Evolutionary conservation across 257 asterid genomes (phyloP).

Genomic region (Nicotiana attenuata): DNA sequence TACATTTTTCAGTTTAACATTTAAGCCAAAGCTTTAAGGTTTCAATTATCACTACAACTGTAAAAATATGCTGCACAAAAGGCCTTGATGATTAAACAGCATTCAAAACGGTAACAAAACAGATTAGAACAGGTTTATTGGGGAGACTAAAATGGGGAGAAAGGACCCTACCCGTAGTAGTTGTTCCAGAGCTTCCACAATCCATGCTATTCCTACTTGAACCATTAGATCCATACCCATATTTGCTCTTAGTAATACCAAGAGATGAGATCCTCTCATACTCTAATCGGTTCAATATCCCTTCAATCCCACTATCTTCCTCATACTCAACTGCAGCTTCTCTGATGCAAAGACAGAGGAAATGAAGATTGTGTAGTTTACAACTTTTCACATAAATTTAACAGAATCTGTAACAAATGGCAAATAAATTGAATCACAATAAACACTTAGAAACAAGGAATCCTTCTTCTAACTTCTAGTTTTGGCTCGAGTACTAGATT

Average conservation of each 20-base stretch:
- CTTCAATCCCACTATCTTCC: slow-evolving; percentile 56
- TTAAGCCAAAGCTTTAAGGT: background rate
- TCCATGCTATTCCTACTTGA: slow-evolving; percentile 30
- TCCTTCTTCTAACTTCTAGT: background rate
- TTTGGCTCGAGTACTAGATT: background rate
- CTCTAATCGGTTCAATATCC: slow-evolving; percentile 74
- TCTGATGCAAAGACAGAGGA: slow-evolving; percentile 32
- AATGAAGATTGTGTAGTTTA: background rate
- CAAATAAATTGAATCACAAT: background rate
- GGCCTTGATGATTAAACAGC: background rate
- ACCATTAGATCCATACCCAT: slow-evolving; percentile 26
- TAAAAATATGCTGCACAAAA: background rate
- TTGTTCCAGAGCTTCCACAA: slow-evolving; percentile 20
- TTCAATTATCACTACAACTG: background rate
- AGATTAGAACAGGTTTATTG: background rate
- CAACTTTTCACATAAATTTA: background rate
- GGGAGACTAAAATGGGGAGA: background rate
- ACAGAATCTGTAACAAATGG: background rate
- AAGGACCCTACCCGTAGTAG: background rate
- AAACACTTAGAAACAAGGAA: background rate
- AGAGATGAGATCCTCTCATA: slow-evolving; percentile 60
- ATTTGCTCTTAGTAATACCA: slow-evolving; percentile 36
- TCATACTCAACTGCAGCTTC: slow-evolving; percentile 38
- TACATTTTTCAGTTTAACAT: background rate
- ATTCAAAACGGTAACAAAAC: background rate